A percentile compares a stretch with the other conserved stretches of the same genome.
These are phyloP conservation scores for Hypsizygus marmoreus DNA, from an alignment of 768 basidiomycete species.

Conservation along the genomic window DNA sequence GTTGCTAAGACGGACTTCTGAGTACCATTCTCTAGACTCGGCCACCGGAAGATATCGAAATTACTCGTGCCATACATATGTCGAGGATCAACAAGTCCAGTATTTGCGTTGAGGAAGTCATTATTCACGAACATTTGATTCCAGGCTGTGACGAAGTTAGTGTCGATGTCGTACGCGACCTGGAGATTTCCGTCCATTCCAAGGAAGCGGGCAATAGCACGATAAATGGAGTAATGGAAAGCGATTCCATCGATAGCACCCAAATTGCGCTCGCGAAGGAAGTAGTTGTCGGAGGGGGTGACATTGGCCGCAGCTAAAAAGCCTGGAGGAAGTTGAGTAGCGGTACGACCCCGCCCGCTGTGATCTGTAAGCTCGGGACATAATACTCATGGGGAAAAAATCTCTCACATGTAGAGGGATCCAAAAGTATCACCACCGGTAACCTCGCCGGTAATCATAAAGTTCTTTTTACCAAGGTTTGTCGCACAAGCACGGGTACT, in stretches of 20 bases:
- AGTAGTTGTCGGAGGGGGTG: conserved; percentile 64
- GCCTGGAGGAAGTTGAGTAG: conserved; percentile 64
- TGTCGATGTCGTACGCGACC: conserved; percentile 82
- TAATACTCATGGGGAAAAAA: neutral
- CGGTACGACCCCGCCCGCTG: conserved; percentile 89
- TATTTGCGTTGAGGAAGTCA: conserved; percentile 78
- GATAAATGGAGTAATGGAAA: conserved; percentile 95
- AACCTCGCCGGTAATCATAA: conserved; percentile 91
- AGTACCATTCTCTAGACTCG: conserved; percentile 82
- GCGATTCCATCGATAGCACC: conserved; percentile 78
- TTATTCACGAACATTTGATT: conserved; percentile 88
- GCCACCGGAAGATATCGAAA: conserved; percentile 96
- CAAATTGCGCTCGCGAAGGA: conserved; percentile 65
- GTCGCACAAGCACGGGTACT: conserved; percentile 75
- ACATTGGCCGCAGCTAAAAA: conserved; percentile 72
- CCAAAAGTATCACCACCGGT: conserved; percentile 94
- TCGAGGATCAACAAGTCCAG: conserved; percentile 69
- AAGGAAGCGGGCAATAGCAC: conserved; percentile 80
- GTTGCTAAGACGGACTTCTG: conserved; percentile 73
- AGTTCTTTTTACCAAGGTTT: conserved; percentile 76
- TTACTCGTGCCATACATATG: conserved; percentile 95
- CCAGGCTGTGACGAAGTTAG: conserved; percentile 89
- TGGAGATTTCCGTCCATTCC: conserved; percentile 96
- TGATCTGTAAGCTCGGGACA: neutral
- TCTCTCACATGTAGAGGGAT: conserved; percentile 75